Evolutionary conservation across 345 rosid species (phyloP).

Genomic region (Alliaria petiolata): DNA sequence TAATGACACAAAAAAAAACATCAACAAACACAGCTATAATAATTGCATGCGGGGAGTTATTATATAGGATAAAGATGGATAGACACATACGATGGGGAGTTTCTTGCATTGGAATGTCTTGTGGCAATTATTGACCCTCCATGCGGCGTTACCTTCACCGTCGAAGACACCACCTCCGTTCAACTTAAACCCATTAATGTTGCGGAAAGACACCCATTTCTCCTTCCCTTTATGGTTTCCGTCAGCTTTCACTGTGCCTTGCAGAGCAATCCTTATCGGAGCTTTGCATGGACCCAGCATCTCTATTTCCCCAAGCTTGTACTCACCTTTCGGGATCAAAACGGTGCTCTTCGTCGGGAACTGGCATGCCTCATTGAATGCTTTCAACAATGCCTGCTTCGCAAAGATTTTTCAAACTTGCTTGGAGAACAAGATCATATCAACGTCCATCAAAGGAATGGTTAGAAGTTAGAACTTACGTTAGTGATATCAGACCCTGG

Average conservation of each 20-base stretch:
- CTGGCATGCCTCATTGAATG: conserved; percentile 32
- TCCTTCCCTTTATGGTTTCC: background rate
- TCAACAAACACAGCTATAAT: background rate
- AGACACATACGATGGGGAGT: conserved; percentile 23
- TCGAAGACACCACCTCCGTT: conserved; percentile 59
- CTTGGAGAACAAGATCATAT: conserved; percentile 2
- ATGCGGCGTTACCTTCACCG: conserved; percentile 57
- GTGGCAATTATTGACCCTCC: conserved; percentile 43
- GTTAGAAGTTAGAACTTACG: background rate
- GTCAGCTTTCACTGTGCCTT: conserved; percentile 26
- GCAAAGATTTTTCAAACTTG: background rate
- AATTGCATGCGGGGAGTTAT: background rate
- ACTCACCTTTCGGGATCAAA: conserved; percentile 28
- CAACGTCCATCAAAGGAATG: background rate
- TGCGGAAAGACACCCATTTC: conserved; percentile 51
- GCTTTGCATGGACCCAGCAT: conserved; percentile 33
- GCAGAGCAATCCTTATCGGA: conserved; percentile 9
- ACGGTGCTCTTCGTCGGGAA: background rate
- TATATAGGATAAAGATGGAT: background rate
- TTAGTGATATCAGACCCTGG: conserved; percentile 29
- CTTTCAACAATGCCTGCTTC: conserved; percentile 14
- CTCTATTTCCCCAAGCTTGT: conserved; percentile 17
- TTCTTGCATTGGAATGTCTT: conserved; percentile 25
- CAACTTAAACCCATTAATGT: conserved; percentile 37
- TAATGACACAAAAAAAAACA: conserved; percentile 1